Percentiles rank a stretch among this genome's conserved stretches.
Conservation (phyloP, 2,329 filamentous ascomycete genomes). For the Trichoderma atroviride region DNA sequence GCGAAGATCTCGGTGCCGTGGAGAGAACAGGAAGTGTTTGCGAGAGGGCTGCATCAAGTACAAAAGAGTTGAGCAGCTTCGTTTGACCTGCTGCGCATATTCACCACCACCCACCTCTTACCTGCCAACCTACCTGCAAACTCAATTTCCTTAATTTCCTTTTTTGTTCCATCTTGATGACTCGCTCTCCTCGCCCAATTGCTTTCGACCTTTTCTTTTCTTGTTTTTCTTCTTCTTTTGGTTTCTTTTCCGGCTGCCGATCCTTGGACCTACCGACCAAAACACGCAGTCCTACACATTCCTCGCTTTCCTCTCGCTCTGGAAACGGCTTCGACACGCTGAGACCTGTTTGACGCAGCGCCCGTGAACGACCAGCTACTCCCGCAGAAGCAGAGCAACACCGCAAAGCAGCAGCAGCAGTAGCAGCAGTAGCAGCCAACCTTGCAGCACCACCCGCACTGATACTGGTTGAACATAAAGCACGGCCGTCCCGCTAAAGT, state of each 20-base stretch:
- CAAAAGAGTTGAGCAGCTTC: neutral
- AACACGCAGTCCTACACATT: neutral
- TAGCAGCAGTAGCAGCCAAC: neutral
- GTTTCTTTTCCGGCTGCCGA: neutral
- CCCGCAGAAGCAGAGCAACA: neutral
- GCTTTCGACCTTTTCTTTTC: neutral
- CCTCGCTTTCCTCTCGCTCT: neutral
- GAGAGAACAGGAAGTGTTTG: neutral
- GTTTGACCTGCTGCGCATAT: neutral
- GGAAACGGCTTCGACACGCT: conserved; percentile 7
- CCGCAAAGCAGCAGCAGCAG: neutral
- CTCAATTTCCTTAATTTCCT: conserved; percentile 1
- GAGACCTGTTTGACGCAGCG: conserved; percentile 19
- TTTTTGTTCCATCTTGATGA: neutral
- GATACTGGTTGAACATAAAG: neutral
- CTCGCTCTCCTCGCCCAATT: neutral
- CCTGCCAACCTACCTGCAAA: neutral
- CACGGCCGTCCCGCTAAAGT: neutral
- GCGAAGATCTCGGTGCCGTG: neutral
- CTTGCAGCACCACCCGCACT: neutral
- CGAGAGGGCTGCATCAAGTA: neutral
- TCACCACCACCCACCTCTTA: neutral
- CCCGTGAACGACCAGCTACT: conserved; percentile 2
- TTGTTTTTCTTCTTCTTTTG: neutral
- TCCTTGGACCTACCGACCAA: neutral